Percentiles rank a stretch among this genome's conserved stretches.
Evolutionary conservation across 768 basidiomycete genomes (phyloP).

Genomic region (Termitomyces sp.): DNA sequence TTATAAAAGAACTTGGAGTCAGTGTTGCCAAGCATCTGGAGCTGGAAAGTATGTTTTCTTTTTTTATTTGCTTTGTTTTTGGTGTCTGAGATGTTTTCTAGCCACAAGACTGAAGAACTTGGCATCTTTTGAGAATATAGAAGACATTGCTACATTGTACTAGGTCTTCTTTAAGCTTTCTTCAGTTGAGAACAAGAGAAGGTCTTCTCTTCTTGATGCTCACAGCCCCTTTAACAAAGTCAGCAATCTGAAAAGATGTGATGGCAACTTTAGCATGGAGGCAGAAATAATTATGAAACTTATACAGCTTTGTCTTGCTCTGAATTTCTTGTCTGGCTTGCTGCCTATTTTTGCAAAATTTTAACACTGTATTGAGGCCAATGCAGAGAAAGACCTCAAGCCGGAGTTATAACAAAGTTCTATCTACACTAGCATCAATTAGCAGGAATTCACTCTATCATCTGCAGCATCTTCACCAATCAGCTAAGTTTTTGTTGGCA

Average conservation of each 20-base stretch:
- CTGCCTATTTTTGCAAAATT: slow-evolving; percentile 15
- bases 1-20: slow-evolving; percentile 5
- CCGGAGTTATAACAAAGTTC: neutral
- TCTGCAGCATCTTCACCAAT: slow-evolving; percentile 10
- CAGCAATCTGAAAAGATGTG: neutral
- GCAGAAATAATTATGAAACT: slow-evolving; percentile 1
- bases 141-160: neutral
- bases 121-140: neutral
- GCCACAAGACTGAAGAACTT: slow-evolving; percentile 6
- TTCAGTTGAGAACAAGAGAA: too few relatives aligned
- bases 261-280: slow-evolving; percentile 6
- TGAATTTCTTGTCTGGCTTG: slow-evolving; percentile 17
- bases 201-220: too few relatives aligned
- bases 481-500: slow-evolving; percentile 14
- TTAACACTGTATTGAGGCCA: slow-evolving; percentile 12
- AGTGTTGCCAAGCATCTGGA: neutral
- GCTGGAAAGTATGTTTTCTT: neutral
- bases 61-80: neutral
- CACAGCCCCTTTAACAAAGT: too few relatives aligned
- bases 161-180: too few relatives aligned
- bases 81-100: neutral
- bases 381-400: neutral
- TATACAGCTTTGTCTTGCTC: slow-evolving; percentile 3
- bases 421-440: slow-evolving; percentile 23
- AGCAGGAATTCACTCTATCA: slow-evolving; percentile 16